These are phyloP conservation scores for Rhizopus stolonifer DNA, from an alignment of 371 early-diverging fungal species.

Conservation along the genomic window DNA sequence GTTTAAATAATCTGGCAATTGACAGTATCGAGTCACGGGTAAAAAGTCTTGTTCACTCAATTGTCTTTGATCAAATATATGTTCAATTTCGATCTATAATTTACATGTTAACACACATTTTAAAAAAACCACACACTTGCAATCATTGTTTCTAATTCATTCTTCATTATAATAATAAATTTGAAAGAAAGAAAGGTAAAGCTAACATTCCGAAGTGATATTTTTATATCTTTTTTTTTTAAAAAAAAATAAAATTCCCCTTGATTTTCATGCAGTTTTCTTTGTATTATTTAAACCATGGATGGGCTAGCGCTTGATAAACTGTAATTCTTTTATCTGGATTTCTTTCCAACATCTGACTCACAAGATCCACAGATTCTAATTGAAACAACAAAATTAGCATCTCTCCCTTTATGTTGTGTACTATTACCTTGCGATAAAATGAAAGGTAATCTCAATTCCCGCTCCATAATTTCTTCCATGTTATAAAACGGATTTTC, in stretches of 20 bases:
- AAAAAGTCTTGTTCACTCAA: constrained; percentile 52
- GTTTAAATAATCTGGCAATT: constrained; percentile 62
- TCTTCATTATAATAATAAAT: background rate
- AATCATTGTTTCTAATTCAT: constrained; percentile 5
- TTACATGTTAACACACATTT: background rate
- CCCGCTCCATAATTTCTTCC: constrained; percentile 20
- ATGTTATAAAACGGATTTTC: constrained; percentile 31
- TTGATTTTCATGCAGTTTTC: background rate
- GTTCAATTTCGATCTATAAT: constrained; percentile 12
- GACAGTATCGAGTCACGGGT: constrained; percentile 55
- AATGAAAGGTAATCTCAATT: constrained; percentile 16
- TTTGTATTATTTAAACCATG: constrained; percentile 12
- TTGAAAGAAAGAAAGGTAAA: constrained; percentile 24
- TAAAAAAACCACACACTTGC: background rate
- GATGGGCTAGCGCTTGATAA: constrained; percentile 53
- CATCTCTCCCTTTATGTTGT: background rate
- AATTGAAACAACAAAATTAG: constrained; percentile 1
- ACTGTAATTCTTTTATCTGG: constrained; percentile 51
- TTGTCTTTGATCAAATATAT: constrained; percentile 9
- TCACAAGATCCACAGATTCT: constrained; percentile 57
- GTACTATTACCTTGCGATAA: constrained; percentile 18
- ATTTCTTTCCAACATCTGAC: constrained; percentile 56
- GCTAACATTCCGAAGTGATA: constrained; percentile 12
- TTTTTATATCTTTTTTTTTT: background rate
- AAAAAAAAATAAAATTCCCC: too few species aligned